These are phyloP conservation scores for Fusarium aywerte DNA, from an alignment of 2,329 filamentous ascomycete species.

Conservation along the genomic window DNA sequence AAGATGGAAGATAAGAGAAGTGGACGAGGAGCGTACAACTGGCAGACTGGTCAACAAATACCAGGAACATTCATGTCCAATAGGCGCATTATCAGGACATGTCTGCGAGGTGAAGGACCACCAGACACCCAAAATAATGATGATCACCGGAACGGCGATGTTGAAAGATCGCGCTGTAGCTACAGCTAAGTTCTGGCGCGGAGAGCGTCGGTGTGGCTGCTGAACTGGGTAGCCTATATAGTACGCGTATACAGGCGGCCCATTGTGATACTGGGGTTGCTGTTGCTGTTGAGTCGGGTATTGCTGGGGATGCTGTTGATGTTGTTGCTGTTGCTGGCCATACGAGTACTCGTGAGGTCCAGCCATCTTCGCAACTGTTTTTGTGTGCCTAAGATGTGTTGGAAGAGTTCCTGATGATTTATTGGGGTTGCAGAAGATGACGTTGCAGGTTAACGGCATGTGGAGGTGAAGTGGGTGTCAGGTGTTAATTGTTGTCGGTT, in stretches of 20 bases:
- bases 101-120: conserved; percentile 40
- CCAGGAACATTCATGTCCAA: conserved; percentile 38
- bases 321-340: conserved; percentile 9
- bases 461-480: conserved; percentile 2
- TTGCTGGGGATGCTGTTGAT: not conserved
- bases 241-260: conserved; percentile 25
- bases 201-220: conserved; percentile 11
- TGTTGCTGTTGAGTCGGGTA: conserved; percentile 6
- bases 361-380: conserved; percentile 14
- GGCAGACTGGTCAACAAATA: conserved; percentile 43
- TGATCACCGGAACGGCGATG: conserved; percentile 47
- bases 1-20: too few species aligned
- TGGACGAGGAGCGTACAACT: conserved; percentile 20
- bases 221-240: conserved; percentile 14
- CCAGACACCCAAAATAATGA: conserved; percentile 58
- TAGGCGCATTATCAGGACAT: conserved; percentile 30
- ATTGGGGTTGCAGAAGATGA: not conserved
- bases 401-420: not conserved
- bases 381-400: not conserved
- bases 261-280: conserved; percentile 4
- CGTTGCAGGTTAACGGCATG: not conserved
- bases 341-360: conserved; percentile 22
- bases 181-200: conserved; percentile 21
- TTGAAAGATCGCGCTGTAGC: conserved; percentile 32
- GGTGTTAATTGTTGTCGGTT: not conserved